A percentile compares a stretch with the other conserved stretches of the same genome.
phyloP scores from a whole-genome alignment of 1,139 yeast species.

The Pichia sp. region DNA sequence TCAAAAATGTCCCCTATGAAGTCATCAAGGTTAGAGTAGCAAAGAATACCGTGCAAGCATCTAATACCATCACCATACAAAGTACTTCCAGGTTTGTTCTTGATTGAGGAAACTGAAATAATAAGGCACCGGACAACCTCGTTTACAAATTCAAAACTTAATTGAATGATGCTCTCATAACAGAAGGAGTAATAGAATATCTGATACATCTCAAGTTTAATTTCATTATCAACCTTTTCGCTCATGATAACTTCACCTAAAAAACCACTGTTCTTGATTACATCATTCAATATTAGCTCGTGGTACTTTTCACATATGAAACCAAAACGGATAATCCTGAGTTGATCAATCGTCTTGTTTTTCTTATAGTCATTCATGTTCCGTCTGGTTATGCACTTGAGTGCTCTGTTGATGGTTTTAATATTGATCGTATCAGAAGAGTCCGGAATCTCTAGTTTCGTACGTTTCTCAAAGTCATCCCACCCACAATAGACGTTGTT shows the following conservation, averaged over 20 bases:
- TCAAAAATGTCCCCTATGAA: too few species aligned
- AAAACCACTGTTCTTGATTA: slow-evolving; percentile 4
- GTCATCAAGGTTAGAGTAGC: too few species aligned
- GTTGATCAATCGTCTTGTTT: background rate
- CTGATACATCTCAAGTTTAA: slow-evolving; percentile 7
- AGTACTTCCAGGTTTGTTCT: too few species aligned
- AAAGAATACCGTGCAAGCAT: too few species aligned
- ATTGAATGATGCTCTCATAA: slow-evolving; percentile 2
- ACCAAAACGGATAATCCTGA: slow-evolving; percentile 2
- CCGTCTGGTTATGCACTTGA: slow-evolving; percentile 1
- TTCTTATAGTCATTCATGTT: slow-evolving; percentile 2
- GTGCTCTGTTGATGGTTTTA: background rate
- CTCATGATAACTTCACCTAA: background rate
- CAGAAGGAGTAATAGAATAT: slow-evolving; percentile 7
- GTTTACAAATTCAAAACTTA: slow-evolving; percentile 6
- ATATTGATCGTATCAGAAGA: background rate
- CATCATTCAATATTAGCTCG: slow-evolving; percentile 1
- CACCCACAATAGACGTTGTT: slow-evolving; percentile 7
- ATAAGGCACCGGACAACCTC: slow-evolving; percentile 1
- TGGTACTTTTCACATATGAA: slow-evolving; percentile 4
- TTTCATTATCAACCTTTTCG: background rate
- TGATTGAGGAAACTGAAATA: background rate
- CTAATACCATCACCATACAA: too few species aligned
- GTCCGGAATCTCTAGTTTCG: background rate
- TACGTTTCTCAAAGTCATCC: slow-evolving; percentile 7